phyloP scores from a whole-genome alignment of 345 rosid genomes.

The Hibiscus trionum region DNA sequence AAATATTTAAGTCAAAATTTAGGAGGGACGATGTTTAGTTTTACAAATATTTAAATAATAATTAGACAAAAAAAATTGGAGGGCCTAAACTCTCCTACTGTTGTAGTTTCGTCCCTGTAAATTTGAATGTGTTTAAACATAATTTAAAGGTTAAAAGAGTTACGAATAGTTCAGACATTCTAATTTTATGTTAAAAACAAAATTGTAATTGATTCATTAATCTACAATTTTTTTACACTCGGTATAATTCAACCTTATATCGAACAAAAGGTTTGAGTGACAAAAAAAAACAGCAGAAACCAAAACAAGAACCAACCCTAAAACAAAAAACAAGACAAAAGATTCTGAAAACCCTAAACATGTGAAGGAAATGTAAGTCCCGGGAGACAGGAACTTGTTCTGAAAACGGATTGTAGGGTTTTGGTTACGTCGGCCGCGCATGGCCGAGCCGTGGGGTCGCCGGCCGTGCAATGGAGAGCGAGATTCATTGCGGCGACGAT shows the following conservation, averaged over 20 bases:
- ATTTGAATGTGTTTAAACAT: too few relatives aligned
- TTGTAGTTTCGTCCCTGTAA: too few relatives aligned
- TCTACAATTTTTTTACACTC: constrained; percentile 38
- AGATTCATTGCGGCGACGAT: constrained; percentile 57
- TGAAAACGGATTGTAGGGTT: constrained; percentile 39
- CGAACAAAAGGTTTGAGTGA: constrained; percentile 27
- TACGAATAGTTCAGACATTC: too few relatives aligned
- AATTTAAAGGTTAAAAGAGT: too few relatives aligned
- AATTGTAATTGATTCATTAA: constrained; percentile 19
- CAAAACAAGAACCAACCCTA: not conserved
- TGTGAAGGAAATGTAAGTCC: constrained; percentile 25
- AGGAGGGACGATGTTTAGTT: too few relatives aligned
- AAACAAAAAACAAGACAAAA: not conserved
- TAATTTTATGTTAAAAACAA: not conserved
- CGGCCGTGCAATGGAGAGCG: constrained; percentile 64
- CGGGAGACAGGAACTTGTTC: constrained; percentile 30
- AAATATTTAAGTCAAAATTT: too few relatives aligned
- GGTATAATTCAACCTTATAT: constrained; percentile 29
- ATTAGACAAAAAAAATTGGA: too few relatives aligned
- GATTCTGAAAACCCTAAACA: constrained; percentile 14
- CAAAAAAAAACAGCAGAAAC: not conserved
- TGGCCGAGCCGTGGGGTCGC: constrained; percentile 61
- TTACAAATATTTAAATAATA: too few relatives aligned
- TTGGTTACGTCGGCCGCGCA: constrained; percentile 37
- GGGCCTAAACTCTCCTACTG: too few relatives aligned